Evolutionary conservation across 2,329 filamentous ascomycete genomes (phyloP), one percentile per base, ranked within the genome.

Genomic region (Domatiomyces globalis): DNA sequence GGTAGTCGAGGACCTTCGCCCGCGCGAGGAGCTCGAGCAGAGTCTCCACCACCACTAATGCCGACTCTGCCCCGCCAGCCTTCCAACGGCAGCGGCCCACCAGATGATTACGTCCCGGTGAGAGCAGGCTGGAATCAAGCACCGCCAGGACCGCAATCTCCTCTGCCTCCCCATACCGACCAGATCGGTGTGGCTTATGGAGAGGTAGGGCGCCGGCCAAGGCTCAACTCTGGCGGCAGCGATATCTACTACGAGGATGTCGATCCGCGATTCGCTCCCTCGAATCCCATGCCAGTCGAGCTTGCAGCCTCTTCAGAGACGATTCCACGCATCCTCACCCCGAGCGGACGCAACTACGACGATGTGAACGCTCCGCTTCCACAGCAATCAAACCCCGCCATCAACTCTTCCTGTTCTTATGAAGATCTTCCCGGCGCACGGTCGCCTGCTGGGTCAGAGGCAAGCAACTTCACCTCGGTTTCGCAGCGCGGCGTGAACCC

Each of bases 401-500:
- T 39, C 33, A 39, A 39, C 4, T 39, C 33, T 2, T 39, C 15
- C 10, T 39, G 8, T 4, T 74, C 73, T 15, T 81, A 80, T 58
- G 84, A 88, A 56, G 80, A 84, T 55, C 64, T 83, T 36, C 76
- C 78, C 56, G 77, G 75, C 46, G 71, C 76, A 45, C 78, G 85
- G 61, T 90, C 82, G 61, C 88, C 85, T 29, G 79, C 82, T 27
- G 78, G 82, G 61, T 90, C 84, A 56, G 87, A 95, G 63, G 77
- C 80, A 20, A 90, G 83, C 45, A 85, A 84, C 60, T 95, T 95
- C 68, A 95, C 90, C 1, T 92, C 85, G 9, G 84, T 96, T 45
- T 90, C 84, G 0, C 88, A 95, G 67, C 79, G 90, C 33, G 85
- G 85, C 1, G 72, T 95, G 50, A 95, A 95, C 65, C 90, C 89